Percentiles rank a stretch among this genome's conserved stretches.
These are phyloP conservation scores for Vaucheria bursata DNA, from an alignment of 352 stramenopile species.

Conservation along the genomic window DNA sequence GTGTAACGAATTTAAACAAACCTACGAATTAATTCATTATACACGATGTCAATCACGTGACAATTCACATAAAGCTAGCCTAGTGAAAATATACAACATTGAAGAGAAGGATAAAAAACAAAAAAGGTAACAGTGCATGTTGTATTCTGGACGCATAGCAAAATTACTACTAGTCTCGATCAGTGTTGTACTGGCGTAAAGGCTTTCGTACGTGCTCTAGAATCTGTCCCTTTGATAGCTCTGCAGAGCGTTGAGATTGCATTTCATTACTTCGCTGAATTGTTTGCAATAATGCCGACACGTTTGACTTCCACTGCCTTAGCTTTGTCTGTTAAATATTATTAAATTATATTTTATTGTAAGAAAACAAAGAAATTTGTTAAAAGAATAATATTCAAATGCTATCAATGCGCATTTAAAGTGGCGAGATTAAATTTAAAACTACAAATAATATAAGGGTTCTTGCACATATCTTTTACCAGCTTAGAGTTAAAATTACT, in stretches of 20 bases:
- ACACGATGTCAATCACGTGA: no score
- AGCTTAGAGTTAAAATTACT: not conserved
- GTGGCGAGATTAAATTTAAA: not conserved
- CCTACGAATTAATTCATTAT: no score
- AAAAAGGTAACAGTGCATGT: no score
- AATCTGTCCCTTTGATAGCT: no score
- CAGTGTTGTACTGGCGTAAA: no score
- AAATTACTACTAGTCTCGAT: no score
- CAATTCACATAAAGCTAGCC: no score
- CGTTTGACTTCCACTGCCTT: slow-evolving; percentile 34
- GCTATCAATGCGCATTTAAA: not conserved
- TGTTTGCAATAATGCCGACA: slow-evolving; percentile 16
- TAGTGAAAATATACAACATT: no score
- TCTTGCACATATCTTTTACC: not conserved
- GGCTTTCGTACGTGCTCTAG: no score
- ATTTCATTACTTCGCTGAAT: slow-evolving; percentile 40
- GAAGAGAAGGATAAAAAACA: no score
- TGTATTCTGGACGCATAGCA: no score
- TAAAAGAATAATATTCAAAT: not conserved
- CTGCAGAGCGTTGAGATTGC: not conserved
- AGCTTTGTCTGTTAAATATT: slow-evolving; percentile 30
- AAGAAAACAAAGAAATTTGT: slow-evolving; percentile 8
- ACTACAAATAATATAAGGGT: not conserved
- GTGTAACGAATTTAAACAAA: no score
- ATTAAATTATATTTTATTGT: not conserved